These are phyloP conservation scores for Phytophthora citrophthora DNA, from an alignment of 352 stramenopile genomes.

Conservation along the genomic window DNA sequence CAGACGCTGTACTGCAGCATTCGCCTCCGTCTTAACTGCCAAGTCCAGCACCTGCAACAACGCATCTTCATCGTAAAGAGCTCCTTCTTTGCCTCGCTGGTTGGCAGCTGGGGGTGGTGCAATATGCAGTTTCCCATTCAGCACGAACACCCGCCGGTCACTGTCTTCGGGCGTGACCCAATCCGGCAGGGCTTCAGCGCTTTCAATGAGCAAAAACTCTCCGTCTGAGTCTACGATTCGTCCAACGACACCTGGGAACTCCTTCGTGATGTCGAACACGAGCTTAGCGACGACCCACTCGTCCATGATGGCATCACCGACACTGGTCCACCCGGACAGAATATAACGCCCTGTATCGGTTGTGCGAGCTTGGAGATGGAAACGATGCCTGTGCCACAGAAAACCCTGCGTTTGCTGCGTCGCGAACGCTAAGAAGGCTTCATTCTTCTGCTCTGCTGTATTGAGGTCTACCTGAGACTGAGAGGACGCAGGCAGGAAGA, in stretches of 20 bases:
- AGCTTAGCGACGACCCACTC: conserved; percentile 70
- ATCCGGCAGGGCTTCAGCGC: conserved; percentile 64
- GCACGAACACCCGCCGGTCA: conserved; percentile 54
- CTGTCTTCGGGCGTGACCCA: conserved; percentile 72
- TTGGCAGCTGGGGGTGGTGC: conserved; percentile 25
- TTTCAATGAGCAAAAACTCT: conserved; percentile 83
- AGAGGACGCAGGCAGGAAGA: conserved; percentile 33
- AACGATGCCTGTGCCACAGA: conserved; percentile 63
- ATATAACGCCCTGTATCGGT: conserved; percentile 32
- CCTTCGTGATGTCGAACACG: conserved; percentile 51
- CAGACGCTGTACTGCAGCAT: conserved; percentile 44
- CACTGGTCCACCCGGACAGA: conserved; percentile 42
- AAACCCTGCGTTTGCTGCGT: conserved; percentile 47
- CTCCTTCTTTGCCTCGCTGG: conserved; percentile 10
- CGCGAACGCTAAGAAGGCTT: conserved; percentile 32
- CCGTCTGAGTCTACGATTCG: conserved; percentile 61
- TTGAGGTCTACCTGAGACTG: conserved; percentile 2
- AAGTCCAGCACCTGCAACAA: conserved; percentile 36
- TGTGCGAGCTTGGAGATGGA: conserved; percentile 39
- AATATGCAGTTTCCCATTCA: conserved; percentile 51
- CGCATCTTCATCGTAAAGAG: conserved; percentile 40
- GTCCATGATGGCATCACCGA: conserved; percentile 73
- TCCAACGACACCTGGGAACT: conserved; percentile 41
- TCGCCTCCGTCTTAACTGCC: conserved; percentile 33
- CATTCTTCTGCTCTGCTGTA: conserved; percentile 20